Percentiles rank a stretch among this genome's conserved stretches.
Conservation (phyloP, 306 rosid genomes). For the Vicia sativa region DNA sequence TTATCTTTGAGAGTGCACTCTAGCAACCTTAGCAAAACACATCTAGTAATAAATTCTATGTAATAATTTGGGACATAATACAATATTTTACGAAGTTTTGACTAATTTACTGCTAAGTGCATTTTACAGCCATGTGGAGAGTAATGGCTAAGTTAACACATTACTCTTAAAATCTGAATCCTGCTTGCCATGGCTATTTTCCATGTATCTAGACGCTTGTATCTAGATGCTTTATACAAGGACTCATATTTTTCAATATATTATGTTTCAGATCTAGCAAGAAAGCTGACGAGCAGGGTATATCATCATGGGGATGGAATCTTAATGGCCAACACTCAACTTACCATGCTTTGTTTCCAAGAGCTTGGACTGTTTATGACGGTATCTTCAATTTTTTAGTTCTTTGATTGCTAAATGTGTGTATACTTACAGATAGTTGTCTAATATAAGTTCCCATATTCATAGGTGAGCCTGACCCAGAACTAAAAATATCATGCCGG, state of each 20-base stretch:
- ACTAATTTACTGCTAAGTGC: constrained; percentile 23
- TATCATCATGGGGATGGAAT: constrained; percentile 99
- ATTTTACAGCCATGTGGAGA: neutral
- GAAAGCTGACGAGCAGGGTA: constrained; percentile 81
- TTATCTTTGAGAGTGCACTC: no score
- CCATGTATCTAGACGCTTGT: constrained; percentile 20
- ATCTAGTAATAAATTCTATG: neutral
- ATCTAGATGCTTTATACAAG: constrained; percentile 11
- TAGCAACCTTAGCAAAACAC: no score
- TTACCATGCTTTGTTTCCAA: constrained; percentile 97
- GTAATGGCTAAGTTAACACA: constrained; percentile 17
- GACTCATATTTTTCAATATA: constrained; percentile 28
- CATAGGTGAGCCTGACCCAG: constrained; percentile 98
- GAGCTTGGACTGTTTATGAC: constrained; percentile 99
- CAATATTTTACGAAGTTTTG: constrained; percentile 4
- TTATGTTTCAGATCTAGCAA: constrained; percentile 45
- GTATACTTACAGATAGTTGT: constrained; percentile 17
- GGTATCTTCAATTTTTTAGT: constrained; percentile 57
- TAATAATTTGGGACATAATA: neutral
- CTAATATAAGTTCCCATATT: constrained; percentile 33
- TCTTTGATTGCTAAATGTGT: constrained; percentile 17
- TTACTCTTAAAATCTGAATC: constrained; percentile 15
- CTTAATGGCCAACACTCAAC: constrained; percentile 95
- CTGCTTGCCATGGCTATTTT: constrained; percentile 16
- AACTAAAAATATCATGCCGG: constrained; percentile 87